Percentiles rank a stretch among this genome's conserved stretches.
Conservation (phyloP, 352 stramenopile species). For the Globisporangium recalcitrans region DNA sequence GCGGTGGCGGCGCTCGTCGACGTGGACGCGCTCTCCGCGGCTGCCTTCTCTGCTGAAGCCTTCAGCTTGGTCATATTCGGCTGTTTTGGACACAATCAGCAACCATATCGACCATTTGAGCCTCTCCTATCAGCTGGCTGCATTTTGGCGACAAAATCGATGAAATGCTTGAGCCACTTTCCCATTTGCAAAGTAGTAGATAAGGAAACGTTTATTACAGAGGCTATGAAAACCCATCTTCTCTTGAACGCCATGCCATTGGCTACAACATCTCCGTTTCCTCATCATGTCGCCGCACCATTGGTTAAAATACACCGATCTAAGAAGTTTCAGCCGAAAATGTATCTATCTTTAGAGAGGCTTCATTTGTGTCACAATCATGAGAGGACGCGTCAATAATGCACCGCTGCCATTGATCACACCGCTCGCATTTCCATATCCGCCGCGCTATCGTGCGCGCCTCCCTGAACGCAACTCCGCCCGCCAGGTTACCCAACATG, state of each 20-base stretch:
- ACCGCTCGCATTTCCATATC: not conserved
- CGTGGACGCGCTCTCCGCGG: slow-evolving; percentile 3
- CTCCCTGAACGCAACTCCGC: not conserved
- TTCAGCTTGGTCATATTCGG: slow-evolving; percentile 31
- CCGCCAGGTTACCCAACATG: no score
- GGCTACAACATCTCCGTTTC: not conserved
- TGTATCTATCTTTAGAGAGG: not conserved
- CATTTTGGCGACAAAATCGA: no score
- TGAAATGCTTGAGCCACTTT: no score
- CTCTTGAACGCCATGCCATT: not conserved
- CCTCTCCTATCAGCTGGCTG: not conserved
- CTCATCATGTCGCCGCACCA: not conserved
- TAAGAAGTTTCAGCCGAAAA: not conserved
- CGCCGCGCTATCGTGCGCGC: not conserved
- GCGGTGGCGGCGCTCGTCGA: not conserved
- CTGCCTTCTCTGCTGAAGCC: slow-evolving; percentile 8
- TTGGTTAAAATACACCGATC: not conserved
- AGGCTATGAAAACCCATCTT: not conserved
- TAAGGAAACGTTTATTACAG: not conserved
- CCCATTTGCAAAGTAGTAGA: not conserved
- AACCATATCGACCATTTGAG: not conserved
- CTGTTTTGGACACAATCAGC: not conserved
- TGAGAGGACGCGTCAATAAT: not conserved
- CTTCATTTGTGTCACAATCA: not conserved
- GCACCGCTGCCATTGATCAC: not conserved